Evolutionary conservation across 352 stramenopile genomes (phyloP), one percentile per base, ranked within the genome.

Genomic region (Pythium plurisporium): DNA sequence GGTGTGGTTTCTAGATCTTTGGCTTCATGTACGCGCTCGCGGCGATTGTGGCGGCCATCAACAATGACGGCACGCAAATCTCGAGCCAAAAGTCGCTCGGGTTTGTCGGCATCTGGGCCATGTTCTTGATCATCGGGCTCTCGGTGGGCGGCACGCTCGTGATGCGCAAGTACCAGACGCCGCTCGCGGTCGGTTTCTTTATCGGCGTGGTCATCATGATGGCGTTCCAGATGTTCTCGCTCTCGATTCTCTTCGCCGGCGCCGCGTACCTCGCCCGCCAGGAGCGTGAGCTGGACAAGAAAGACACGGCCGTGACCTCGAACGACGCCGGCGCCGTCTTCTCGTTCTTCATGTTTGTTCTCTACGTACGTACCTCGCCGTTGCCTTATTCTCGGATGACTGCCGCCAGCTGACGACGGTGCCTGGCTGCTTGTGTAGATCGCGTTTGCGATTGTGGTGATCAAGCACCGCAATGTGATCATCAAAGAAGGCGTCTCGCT

Each of bases 181-280:
- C 82, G 17, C 61, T 96, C 37, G 85, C 87, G 15, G 82, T 96
- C 33, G 85, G 87, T 45, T 94, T 96, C 60, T 91, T 96, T 62
- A 89, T 96, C 49, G 87, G 87, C 66, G 82, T 96, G 55, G 85
- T 96, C 38, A 74, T 95, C 48, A 95, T 96, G 81, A 95, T 95
- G 85, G 78, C 82, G 50, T 78, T 93, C 62, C 81, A 93, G 55
- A 91, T 91, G 81, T 89, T 93, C 66, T 89, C 79, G 65, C 68
- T 93, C 30, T 82, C 72, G 10, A 73, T 93, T 46, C 76, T 93
- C 55, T 91, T 90, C 58, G 77, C 80, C 20, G 79, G 83, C 27
- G 74, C 71, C 5, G 80, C 82, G 29, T 89, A 88, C 61, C 58
- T 91, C 47, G 83, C 79, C 22, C 78, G 76, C 41, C 78, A 87